A percentile compares a stretch with the other conserved stretches of the same genome.
These are phyloP conservation scores for Boletus reticulatus DNA, from an alignment of 768 basidiomycete species.

Conservation along the genomic window DNA sequence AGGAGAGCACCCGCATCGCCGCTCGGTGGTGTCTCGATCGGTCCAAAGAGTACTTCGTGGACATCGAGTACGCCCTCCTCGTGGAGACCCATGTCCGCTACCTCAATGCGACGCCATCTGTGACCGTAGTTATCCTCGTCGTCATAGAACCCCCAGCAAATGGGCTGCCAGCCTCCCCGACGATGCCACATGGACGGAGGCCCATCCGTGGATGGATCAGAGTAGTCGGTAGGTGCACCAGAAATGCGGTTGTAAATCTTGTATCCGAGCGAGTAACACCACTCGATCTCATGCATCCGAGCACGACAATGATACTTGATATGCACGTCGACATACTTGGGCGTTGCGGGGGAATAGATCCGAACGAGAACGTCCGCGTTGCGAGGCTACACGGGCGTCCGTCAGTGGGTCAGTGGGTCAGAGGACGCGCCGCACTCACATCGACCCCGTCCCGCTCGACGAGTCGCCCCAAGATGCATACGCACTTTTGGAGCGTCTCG, in stretches of 20 bases:
- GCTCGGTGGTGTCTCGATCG: not conserved
- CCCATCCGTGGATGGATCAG: not conserved
- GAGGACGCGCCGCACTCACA: not conserved
- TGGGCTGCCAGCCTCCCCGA: constrained; percentile 9
- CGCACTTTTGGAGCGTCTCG: constrained; percentile 3
- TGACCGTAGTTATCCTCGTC: not conserved
- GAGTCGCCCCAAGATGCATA: not conserved
- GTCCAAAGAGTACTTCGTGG: constrained; percentile 7
- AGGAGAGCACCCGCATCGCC: not conserved
- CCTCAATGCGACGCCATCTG: not conserved
- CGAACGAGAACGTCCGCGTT: not conserved
- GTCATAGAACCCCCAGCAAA: constrained; percentile 16
- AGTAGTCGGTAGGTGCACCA: not conserved
- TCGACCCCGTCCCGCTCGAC: not conserved
- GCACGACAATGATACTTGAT: constrained; percentile 8
- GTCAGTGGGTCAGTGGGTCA: not conserved
- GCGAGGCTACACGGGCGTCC: not conserved
- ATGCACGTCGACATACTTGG: constrained; percentile 17
- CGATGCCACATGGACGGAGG: not conserved
- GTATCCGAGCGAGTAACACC: constrained; percentile 13
- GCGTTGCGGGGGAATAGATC: constrained; percentile 7
- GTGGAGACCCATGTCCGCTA: constrained; percentile 1
- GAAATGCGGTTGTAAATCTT: not conserved
- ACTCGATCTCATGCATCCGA: not conserved
- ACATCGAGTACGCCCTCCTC: constrained; percentile 8